Evolutionary conservation across 1,139 yeast genomes (phyloP).

Genomic region (Diutina mesorugosa): DNA sequence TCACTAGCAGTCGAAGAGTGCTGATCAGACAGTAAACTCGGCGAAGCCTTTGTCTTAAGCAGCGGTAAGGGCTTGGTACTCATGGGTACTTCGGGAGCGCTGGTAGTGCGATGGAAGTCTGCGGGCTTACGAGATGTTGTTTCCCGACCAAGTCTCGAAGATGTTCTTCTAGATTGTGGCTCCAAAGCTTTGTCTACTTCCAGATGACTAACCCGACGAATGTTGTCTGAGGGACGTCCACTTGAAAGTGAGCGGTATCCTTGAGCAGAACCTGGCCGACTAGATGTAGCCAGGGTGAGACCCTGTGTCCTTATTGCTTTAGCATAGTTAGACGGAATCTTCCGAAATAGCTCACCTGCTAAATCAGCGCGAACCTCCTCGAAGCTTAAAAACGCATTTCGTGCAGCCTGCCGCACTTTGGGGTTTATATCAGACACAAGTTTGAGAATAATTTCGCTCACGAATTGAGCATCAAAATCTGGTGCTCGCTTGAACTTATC

Average conservation of each 20-base stretch:
- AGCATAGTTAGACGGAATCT: conserved; percentile 22
- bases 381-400: conserved; percentile 65
- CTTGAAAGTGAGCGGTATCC: neutral
- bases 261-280: neutral
- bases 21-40: neutral
- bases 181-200: neutral
- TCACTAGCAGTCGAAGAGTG: neutral
- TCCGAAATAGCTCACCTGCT: conserved; percentile 40
- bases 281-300: neutral
- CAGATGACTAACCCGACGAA: neutral
- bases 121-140: neutral
- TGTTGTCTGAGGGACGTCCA: neutral
- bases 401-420: conserved; percentile 61
- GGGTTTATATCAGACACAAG: conserved; percentile 76
- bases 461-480: neutral
- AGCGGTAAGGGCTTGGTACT: conserved; percentile 1
- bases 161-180: neutral
- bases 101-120: neutral
- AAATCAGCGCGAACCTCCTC: conserved; percentile 34
- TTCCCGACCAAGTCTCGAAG: neutral
- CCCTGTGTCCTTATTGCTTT: conserved; percentile 6
- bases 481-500: conserved; percentile 20
- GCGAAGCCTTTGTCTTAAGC: neutral
- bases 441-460: conserved; percentile 12
- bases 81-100: neutral